Conservation (phyloP, 2,329 filamentous ascomycete species). For the Xylariaceae sp. region DNA sequence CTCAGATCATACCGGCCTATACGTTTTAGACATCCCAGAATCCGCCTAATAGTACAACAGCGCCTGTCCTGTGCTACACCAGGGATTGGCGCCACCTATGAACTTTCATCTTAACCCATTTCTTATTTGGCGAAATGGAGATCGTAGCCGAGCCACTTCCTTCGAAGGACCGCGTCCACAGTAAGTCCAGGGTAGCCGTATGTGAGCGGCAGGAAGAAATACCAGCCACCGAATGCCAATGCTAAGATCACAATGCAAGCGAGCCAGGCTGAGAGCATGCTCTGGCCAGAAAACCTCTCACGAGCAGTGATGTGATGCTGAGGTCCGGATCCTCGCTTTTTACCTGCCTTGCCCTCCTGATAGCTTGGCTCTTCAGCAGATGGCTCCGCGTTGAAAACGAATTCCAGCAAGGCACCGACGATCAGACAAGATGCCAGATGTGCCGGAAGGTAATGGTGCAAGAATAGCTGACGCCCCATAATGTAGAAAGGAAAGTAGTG, state of each 20-base stretch:
- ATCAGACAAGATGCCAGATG: slow-evolving; percentile 89
- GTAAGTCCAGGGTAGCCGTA: slow-evolving; percentile 89
- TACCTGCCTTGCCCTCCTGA: slow-evolving; percentile 37
- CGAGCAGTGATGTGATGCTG: slow-evolving; percentile 69
- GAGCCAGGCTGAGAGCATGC: slow-evolving; percentile 73
- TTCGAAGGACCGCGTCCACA: slow-evolving; percentile 70
- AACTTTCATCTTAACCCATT: neutral
- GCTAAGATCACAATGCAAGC: slow-evolving; percentile 67
- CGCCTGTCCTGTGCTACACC: too few species aligned
- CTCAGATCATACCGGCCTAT: slow-evolving; percentile 12
- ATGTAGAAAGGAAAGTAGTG: slow-evolving; percentile 98
- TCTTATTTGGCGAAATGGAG: slow-evolving; percentile 95
- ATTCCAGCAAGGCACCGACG: slow-evolving; percentile 86
- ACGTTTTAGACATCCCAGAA: slow-evolving; percentile 10
- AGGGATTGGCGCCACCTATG: too few species aligned
- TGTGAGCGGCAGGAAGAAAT: slow-evolving; percentile 90
- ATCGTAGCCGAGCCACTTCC: slow-evolving; percentile 97
- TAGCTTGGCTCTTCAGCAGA: slow-evolving; percentile 51
- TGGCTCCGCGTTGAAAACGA: slow-evolving; percentile 90
- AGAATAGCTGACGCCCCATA: slow-evolving; percentile 96
- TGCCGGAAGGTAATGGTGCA: slow-evolving; percentile 95
- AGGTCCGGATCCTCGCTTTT: slow-evolving; percentile 39
- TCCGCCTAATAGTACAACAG: slow-evolving; percentile 19
- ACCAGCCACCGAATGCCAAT: slow-evolving; percentile 71
- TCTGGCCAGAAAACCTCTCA: slow-evolving; percentile 77